Base-by-base conservation (phyloP, 2,329 filamentous ascomycete genomes). In the Arthrobotrys sinensis region DNA sequence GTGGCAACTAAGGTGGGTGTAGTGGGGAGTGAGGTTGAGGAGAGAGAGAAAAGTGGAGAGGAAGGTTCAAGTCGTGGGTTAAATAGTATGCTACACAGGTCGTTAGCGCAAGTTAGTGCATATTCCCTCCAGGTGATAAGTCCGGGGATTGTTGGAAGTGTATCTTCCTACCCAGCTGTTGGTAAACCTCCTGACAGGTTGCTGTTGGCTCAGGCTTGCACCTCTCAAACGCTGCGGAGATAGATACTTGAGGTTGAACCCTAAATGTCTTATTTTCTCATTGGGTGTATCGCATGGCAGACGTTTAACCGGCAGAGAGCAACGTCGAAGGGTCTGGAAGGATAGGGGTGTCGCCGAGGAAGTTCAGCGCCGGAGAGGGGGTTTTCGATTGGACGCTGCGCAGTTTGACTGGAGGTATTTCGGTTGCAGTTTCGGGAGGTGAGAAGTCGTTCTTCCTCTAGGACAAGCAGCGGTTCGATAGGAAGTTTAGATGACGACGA, bases 301-400 rank as follows among this genome's bases (percentile, higher is more conserved):
- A 34, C 48, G 64, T 14, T 43, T 43, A 11, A 11, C 19, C 5
- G 10, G 12, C n/a, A 3, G 48, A 69, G 40, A 38, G 48, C 8
- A 43, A 43, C 32, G 48, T 60, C 65, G 57, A 65, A 72, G 46
- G 46, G 19, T 34, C 68, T 69, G 52, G 65, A 60, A 69, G 63
- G 36, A 40, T 43, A 16, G 48, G 11, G 28, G 38, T 53, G 38
- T n/a, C 38, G 65, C 28, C 48, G 65, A 57, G 40, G 43, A 28
- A 36, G 55, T 43, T 24, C 34, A 43, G 55, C 28, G 43, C 24
- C n/a, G 46, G 48, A 10, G 34, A 40, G 63, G 38, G 32, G 32
- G 63, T 19, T 50, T 67, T 50, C 63, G 38, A 67, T 67, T 55
- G 48, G 63, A 52, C 32, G 32, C 28, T 65, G 45, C 32, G 40